A percentile compares a stretch with the other conserved stretches of the same genome.
phyloP scores from a whole-genome alignment of 208 protist species.

The Naegleria lovaniensis region DNA sequence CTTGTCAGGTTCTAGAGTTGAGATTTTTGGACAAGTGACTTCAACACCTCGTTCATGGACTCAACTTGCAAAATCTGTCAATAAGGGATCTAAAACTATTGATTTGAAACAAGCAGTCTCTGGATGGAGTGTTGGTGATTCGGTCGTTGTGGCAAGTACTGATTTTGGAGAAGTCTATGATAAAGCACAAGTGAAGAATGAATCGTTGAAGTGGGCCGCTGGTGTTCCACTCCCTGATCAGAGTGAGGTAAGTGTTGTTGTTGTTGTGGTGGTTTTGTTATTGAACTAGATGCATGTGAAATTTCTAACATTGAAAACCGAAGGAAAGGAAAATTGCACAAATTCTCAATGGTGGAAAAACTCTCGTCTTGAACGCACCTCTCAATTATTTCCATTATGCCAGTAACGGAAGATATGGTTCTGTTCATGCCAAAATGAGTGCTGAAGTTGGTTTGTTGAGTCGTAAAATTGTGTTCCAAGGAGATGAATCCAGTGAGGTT shows the following conservation, averaged over 20 bases:
- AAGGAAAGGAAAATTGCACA: not conserved
- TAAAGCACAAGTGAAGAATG: not conserved
- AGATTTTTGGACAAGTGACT: not conserved
- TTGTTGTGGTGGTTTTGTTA: too few species aligned
- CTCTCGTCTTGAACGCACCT: not conserved
- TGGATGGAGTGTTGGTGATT: not conserved
- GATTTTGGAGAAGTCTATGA: not conserved
- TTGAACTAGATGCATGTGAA: too few species aligned
- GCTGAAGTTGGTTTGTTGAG: not conserved
- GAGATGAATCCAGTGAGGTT: not conserved
- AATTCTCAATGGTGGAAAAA: not conserved
- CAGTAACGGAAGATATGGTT: too few species aligned
- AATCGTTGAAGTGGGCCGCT: not conserved
- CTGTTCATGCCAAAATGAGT: too few species aligned
- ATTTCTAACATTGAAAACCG: too few species aligned
- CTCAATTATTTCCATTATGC: conserved; percentile 1
- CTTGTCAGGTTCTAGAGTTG: not conserved
- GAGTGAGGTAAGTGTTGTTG: too few species aligned
- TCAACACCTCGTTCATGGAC: not conserved
- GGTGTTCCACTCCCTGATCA: not conserved
- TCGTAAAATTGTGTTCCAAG: not conserved
- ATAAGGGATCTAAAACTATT: not conserved
- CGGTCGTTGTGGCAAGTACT: not conserved
- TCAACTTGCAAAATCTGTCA: not conserved
- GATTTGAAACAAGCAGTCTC: not conserved